Conservation (phyloP, 768 basidiomycete species). For the Pleurotus salmoneostramineus region DNA sequence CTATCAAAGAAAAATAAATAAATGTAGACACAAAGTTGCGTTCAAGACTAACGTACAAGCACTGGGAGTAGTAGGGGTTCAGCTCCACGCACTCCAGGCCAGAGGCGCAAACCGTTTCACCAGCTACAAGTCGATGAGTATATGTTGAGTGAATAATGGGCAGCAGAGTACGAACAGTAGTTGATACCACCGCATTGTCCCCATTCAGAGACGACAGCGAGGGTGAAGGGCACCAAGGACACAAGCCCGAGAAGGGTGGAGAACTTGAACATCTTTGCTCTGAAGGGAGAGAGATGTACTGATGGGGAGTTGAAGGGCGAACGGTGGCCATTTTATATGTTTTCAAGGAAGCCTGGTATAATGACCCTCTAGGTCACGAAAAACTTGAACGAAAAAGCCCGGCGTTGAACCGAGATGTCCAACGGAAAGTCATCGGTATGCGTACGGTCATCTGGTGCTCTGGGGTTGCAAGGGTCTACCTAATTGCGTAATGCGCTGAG, state of each 20-base stretch:
- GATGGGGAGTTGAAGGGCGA: not conserved
- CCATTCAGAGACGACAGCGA: slow-evolving; percentile 35
- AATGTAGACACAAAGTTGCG: not conserved
- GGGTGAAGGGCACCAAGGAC: slow-evolving; percentile 37
- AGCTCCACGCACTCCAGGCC: slow-evolving; percentile 28
- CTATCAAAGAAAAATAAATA: slow-evolving; percentile 1
- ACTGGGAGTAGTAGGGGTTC: slow-evolving; percentile 24
- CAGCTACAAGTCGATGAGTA: slow-evolving; percentile 20
- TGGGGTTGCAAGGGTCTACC: not conserved
- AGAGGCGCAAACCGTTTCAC: slow-evolving; percentile 33
- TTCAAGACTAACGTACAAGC: slow-evolving; percentile 26
- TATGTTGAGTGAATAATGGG: no score
- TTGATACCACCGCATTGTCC: slow-evolving; percentile 53
- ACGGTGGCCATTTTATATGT: not conserved
- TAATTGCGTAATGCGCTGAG: not conserved
- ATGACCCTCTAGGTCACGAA: not conserved
- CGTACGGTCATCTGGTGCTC: slow-evolving; percentile 4
- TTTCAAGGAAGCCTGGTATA: not conserved
- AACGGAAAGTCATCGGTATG: slow-evolving; percentile 7
- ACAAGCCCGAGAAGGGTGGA: slow-evolving; percentile 37
- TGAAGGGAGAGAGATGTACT: slow-evolving; percentile 7
- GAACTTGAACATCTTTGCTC: slow-evolving; percentile 42
- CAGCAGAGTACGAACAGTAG: slow-evolving; percentile 36
- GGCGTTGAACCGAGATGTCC: slow-evolving; percentile 1
- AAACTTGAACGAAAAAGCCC: not conserved